Base-by-base conservation (phyloP, 441 rosid species). In the Jatropha podagrica region DNA sequence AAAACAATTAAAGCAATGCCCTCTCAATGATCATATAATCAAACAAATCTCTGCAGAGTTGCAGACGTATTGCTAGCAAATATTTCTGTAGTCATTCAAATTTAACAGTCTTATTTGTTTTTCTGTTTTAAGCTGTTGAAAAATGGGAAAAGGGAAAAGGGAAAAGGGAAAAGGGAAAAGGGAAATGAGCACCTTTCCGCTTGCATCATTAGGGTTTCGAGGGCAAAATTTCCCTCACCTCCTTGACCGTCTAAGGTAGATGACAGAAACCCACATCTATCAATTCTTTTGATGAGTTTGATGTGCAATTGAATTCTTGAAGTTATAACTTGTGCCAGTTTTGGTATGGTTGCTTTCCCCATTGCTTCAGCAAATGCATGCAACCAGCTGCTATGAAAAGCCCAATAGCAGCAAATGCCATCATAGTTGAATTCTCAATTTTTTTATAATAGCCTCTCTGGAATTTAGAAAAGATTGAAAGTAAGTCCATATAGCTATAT, bases 321-420 rank as follows among this genome's bases (percentile, higher is more conserved):
- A 12, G 70, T 91, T 87, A 96, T 66, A 83, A 76, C 73, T 92
- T 92, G 81, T 88, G 97, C 91, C 93, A 88, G 81, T 90, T 89
- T 71, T 86, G 93, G 79, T 90, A 91, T 11, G 92, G 99, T 79
- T 92, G 96, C 88, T 96, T 96, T 72, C 99, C 99, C 85, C 88
- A 86, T 68, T 84, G 86, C 89, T 95, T 92, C 83, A 96, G 74
- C 55, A 88, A 73, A 84, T 89, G 85, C 91, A 96, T 86, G 82
- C 95, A 94, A 55, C 90, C 92, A 74, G 97, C 91, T 13, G 96
- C 91, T 4, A 72, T 40, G 73, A 92, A 91, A 71, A 96, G 84
- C 56, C 92, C 96, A 44, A 91, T 8, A 17, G 95, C 96, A 61
- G 89, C 87, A 10, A 86, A 67, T 62, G 90, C 91, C 69, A 94